Evolutionary conservation across 1,284 basidiomycete species (phyloP).

Genomic region (Paramarasmius palmivorus): DNA sequence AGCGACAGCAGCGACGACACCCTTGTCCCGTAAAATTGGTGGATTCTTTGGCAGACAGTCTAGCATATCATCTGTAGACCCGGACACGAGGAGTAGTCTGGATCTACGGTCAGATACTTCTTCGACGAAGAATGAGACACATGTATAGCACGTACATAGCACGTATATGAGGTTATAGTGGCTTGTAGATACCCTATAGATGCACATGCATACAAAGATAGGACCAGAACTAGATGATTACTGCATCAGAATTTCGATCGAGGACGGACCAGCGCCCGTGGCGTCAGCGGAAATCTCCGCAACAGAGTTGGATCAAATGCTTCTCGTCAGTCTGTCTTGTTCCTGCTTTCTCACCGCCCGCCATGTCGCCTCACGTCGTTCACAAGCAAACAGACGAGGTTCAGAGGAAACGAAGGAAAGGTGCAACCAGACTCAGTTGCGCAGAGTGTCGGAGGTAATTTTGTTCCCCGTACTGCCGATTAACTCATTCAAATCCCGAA

Average conservation of each 20-base stretch:
- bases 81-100: neutral
- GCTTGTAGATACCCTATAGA: too few species aligned
- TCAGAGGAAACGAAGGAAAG: constrained; percentile 70
- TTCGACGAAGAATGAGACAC: neutral
- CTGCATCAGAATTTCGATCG: too few species aligned
- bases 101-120: constrained; percentile 2
- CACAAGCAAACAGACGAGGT: constrained; percentile 33
- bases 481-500: neutral
- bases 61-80: neutral
- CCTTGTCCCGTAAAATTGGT: neutral
- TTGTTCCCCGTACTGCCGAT: neutral
- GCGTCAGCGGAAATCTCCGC: too few species aligned
- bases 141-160: too few species aligned
- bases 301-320: too few species aligned
- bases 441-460: constrained; percentile 71
- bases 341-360: constrained; percentile 9
- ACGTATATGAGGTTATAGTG: too few species aligned
- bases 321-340: neutral
- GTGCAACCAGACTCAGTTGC: constrained; percentile 73
- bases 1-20: neutral
- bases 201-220: too few species aligned
- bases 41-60: neutral
- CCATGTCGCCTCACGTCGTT: constrained; percentile 38
- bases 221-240: too few species aligned
- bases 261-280: too few species aligned